A percentile compares a stretch with the other conserved stretches of the same genome.
Evolutionary conservation across 2,329 filamentous ascomycete genomes (phyloP).

Genomic region (Calonectria fujianensis): DNA sequence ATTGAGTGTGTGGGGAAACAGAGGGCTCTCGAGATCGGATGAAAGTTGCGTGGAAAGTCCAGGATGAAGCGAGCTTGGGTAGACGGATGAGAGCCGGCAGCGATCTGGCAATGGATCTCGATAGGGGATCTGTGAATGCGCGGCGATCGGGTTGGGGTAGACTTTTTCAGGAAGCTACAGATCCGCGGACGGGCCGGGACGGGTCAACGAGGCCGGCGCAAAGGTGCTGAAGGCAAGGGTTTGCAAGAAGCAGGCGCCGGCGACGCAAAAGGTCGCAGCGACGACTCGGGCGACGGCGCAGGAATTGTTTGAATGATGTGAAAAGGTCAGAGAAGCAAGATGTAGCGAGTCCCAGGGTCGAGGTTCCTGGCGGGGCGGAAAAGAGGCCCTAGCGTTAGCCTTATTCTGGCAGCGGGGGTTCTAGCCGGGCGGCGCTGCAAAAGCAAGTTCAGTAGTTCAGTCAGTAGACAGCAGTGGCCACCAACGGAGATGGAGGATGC

Average conservation of each 20-base stretch:
- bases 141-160: neutral
- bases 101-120: neutral
- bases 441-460: conserved; percentile 18
- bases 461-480: neutral
- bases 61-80: neutral
- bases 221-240: neutral
- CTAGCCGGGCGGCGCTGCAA: conserved; percentile 20
- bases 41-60: neutral
- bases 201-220: neutral
- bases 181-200: conserved; percentile 2
- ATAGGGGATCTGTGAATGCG: conserved; percentile 1
- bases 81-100: neutral
- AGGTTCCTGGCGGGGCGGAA: conserved; percentile 22
- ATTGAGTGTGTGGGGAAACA: conserved; percentile 1
- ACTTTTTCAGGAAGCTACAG: conserved; percentile 7
- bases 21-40: neutral
- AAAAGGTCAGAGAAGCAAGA: conserved; percentile 14
- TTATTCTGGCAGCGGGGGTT: conserved; percentile 13
- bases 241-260: no score
- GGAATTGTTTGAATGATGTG: conserved; percentile 6
- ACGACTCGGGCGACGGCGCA: neutral
- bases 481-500: neutral
- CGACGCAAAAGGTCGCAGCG: conserved; percentile 1
- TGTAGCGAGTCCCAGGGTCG: conserved; percentile 8
- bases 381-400: conserved; percentile 25